Evolutionary conservation across 163 green algal genomes (phyloP).

Genomic region (Coccomyxa subellipsoidea): DNA sequence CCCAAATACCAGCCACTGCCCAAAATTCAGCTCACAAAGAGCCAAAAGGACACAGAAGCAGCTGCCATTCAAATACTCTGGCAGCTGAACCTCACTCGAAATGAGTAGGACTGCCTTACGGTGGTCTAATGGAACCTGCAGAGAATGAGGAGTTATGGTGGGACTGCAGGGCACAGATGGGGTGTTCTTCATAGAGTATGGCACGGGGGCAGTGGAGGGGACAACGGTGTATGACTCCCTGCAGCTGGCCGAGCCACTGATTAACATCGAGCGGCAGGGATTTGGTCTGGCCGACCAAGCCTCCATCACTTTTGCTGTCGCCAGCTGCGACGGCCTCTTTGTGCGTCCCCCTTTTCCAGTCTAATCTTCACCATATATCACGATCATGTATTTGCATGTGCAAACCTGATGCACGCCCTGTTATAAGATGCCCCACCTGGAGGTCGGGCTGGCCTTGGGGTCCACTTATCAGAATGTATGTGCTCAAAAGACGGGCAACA

Average conservation of each 20-base stretch:
- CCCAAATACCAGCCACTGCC: too few species aligned
- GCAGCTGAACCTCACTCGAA: not conserved
- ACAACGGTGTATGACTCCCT: constrained; percentile 1
- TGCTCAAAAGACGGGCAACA: not conserved
- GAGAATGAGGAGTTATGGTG: too few species aligned
- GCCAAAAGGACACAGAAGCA: too few species aligned
- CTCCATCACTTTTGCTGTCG: not conserved
- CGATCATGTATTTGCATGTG: too few species aligned
- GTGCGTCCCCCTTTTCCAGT: constrained; percentile 2
- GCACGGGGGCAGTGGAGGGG: not conserved
- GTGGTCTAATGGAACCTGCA: too few species aligned
- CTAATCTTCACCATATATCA: too few species aligned
- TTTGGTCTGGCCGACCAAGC: not conserved
- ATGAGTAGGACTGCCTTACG: too few species aligned
- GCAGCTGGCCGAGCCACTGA: not conserved
- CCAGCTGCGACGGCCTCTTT: constrained; percentile 15
- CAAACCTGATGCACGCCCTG: too few species aligned
- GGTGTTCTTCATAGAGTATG: constrained; percentile 5
- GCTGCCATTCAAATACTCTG: too few species aligned
- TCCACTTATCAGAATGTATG: not conserved
- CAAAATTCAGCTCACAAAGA: too few species aligned
- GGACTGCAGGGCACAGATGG: not conserved
- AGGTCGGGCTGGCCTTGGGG: too few species aligned
- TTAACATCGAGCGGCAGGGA: constrained; percentile 5
- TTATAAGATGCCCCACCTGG: too few species aligned